phyloP scores from a whole-genome alignment of 768 basidiomycete genomes.

The Zangia roseola region DNA sequence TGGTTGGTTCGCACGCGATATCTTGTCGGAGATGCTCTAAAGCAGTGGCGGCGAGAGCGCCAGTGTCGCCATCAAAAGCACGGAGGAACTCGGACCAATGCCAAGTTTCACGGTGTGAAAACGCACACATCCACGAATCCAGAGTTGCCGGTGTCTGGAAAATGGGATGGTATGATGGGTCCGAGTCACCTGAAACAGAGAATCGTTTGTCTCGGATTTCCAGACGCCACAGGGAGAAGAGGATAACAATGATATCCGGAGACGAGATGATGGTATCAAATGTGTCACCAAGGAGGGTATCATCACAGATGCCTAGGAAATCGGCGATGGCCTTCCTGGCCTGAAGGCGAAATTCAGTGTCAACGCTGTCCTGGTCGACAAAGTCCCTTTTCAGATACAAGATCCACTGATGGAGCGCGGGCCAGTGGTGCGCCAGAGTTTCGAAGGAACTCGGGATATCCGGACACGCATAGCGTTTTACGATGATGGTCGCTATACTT shows the following conservation, averaged over 20 bases:
- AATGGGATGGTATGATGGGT: conserved; percentile 3
- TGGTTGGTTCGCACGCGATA: conserved; percentile 16
- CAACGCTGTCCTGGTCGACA: conserved; percentile 19
- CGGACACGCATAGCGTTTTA: neutral
- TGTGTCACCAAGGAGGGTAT: conserved; percentile 13
- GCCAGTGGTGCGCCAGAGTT: conserved; percentile 18
- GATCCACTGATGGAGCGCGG: conserved; percentile 21
- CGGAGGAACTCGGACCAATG: conserved; percentile 26
- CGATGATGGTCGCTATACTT: conserved; percentile 15
- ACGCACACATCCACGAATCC: conserved; percentile 29
- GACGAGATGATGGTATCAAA: conserved; percentile 18
- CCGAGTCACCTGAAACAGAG: neutral
- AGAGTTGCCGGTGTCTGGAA: conserved; percentile 14
- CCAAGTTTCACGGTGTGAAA: conserved; percentile 25
- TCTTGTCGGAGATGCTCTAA: conserved; percentile 26
- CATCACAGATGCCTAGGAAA: conserved; percentile 22
- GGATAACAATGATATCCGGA: conserved; percentile 15
- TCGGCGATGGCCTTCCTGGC: conserved; percentile 18
- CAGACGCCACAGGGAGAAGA: conserved; percentile 30
- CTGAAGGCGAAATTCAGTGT: conserved; percentile 20
- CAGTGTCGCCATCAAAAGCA: conserved; percentile 20
- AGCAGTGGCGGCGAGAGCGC: conserved; percentile 21
- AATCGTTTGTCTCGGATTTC: conserved; percentile 23
- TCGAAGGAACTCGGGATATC: conserved; percentile 1
- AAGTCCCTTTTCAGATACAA: conserved; percentile 24